Conservation (phyloP, 352 stramenopile genomes). For the Globisporangium sylvaticum region DNA sequence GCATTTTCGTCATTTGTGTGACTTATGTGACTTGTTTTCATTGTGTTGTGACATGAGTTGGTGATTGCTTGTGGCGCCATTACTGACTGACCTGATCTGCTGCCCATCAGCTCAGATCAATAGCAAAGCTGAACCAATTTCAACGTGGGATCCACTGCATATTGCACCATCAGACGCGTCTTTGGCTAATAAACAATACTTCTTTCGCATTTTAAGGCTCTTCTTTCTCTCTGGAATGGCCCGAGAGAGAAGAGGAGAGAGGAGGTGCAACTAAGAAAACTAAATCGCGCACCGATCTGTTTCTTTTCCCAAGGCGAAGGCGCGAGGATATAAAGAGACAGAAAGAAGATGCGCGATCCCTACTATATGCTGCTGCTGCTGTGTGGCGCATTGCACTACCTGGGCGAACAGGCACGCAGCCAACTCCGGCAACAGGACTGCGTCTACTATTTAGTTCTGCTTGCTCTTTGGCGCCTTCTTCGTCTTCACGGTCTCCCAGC, state of each 20-base stretch:
- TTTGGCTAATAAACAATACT: conserved; percentile 16
- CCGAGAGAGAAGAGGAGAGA: not conserved
- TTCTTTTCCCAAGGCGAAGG: not conserved
- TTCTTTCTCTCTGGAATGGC: not conserved
- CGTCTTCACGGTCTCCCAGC: conserved; percentile 74
- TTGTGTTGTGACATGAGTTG: not conserved
- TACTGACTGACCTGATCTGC: not conserved
- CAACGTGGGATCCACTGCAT: not conserved
- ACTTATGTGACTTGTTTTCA: not conserved
- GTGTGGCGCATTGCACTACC: not conserved
- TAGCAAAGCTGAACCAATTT: not conserved
- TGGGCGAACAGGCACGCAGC: not conserved
- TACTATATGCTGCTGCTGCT: conserved; percentile 5
- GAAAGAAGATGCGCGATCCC: not conserved
- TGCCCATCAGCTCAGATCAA: not conserved
- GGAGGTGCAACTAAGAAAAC: conserved; percentile 12
- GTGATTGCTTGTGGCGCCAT: not conserved
- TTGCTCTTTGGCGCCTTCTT: conserved; percentile 60
- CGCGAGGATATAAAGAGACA: not conserved
- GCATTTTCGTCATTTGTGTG: not conserved
- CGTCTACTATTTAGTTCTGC: conserved; percentile 36
- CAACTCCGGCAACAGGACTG: not conserved
- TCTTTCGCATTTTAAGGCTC: conserved; percentile 1
- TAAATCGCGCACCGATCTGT: conserved; percentile 3
- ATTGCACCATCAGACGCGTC: not conserved